Conservation (phyloP, 192 early-diverging fungal species). For the Oehlia diaphana region DNA sequence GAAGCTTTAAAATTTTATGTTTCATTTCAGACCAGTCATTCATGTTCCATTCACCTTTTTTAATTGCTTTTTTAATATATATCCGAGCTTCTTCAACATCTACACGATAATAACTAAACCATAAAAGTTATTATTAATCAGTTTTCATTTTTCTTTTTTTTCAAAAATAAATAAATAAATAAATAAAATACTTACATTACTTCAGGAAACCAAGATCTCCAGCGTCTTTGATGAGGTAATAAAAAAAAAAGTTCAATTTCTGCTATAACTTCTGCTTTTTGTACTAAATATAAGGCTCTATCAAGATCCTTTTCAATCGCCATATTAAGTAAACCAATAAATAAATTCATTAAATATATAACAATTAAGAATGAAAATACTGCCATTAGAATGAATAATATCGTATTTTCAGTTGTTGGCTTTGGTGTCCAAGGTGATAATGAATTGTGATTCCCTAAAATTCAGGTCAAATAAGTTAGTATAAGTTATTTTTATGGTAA, state of each 20-base stretch:
- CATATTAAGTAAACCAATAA: conserved; percentile 6
- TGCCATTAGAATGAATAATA: not conserved
- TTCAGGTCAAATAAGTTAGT: too few species aligned
- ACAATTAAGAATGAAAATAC: conserved; percentile 4
- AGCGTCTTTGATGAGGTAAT: not conserved
- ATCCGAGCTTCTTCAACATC: too few species aligned
- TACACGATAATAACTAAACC: not conserved
- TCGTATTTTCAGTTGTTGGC: not conserved
- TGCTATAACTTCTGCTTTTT: conserved; percentile 5
- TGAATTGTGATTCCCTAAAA: not conserved
- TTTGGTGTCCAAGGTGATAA: not conserved
- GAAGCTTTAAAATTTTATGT: too few species aligned
- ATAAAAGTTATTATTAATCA: too few species aligned
- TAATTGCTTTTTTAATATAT: too few species aligned
- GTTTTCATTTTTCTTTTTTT: too few species aligned
- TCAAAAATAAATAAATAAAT: too few species aligned
- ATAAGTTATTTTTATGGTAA: not conserved
- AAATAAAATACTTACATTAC: not conserved
- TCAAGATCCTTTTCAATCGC: not conserved
- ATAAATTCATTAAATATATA: not conserved
- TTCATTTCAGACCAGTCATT: too few species aligned
- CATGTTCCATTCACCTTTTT: too few species aligned
- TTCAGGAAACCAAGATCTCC: conserved; percentile 15
- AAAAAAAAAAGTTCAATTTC: conserved; percentile 19
- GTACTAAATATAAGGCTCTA: not conserved